Conservation (phyloP, 1,284 basidiomycete species). For the Cronartium quercuum region DNA sequence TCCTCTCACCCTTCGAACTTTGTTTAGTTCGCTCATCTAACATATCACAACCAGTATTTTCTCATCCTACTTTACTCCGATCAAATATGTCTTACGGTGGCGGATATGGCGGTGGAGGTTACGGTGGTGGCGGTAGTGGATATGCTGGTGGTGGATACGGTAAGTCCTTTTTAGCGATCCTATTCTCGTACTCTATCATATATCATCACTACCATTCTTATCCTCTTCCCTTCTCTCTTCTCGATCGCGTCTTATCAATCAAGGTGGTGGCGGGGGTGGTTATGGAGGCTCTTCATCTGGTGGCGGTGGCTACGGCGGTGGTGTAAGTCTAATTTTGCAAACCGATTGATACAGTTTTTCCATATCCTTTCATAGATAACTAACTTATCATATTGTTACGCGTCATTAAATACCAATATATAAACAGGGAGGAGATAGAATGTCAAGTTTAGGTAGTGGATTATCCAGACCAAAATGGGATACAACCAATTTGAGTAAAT, state of each 20-base stretch:
- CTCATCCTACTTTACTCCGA: no score
- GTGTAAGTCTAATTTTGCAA: conserved; percentile 39
- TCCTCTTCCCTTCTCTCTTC: not conserved
- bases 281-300: conserved; percentile 39
- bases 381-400: conserved; percentile 21
- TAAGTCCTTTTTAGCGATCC: not conserved
- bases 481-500: conserved; percentile 61
- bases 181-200: not conserved
- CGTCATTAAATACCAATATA: conserved; percentile 22
- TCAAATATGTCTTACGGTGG: conserved; percentile 37
- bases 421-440: conserved; percentile 64
- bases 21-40: not conserved
- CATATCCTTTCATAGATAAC: not conserved
- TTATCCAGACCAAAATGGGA: conserved; percentile 82
- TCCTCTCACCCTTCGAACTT: no score
- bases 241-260: no score
- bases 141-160: conserved; percentile 13
- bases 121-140: not conserved
- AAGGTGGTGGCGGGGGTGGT: conserved; percentile 14
- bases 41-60: not conserved
- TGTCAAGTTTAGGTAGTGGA: conserved; percentile 74
- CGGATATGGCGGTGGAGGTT: conserved; percentile 10
- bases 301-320: conserved; percentile 38
- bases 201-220: not conserved
- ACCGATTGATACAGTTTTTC: no score